Conservation (phyloP, 305 asterid genomes). For the Rubia peregrina region DNA sequence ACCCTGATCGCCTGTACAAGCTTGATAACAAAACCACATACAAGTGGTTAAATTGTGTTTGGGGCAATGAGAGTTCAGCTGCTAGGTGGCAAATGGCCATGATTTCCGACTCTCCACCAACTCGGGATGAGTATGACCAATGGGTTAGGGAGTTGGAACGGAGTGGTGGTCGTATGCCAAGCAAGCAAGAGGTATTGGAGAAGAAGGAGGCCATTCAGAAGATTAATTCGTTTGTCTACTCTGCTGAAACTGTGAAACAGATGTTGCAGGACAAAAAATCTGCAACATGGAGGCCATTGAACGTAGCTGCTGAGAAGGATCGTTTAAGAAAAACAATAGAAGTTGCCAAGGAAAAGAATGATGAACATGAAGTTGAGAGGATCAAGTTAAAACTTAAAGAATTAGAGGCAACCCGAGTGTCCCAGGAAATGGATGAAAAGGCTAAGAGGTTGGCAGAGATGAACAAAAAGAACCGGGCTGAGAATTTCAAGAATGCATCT, state of each 20-base stretch:
- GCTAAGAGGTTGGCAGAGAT: conserved; percentile 81
- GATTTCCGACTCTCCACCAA: conserved; percentile 81
- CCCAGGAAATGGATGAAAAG: conserved; percentile 57
- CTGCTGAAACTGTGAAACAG: conserved; percentile 93
- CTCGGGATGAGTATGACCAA: conserved; percentile 73
- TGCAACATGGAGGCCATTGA: conserved; percentile 76
- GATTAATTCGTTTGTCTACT: conserved; percentile 71
- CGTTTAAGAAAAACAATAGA: conserved; percentile 80
- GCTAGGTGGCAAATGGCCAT: conserved; percentile 99
- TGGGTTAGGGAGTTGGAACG: conserved; percentile 92
- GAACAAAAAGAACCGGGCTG: conserved; percentile 81
- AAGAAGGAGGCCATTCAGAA: conserved; percentile 81
- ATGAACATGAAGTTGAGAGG: conserved; percentile 65
- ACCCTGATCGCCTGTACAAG: conserved; percentile 76
- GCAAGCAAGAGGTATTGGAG: conserved; percentile 73
- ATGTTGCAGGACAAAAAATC: conserved; percentile 97
- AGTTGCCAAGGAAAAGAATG: conserved; percentile 69
- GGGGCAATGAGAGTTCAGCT: conserved; percentile 93
- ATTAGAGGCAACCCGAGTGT: conserved; percentile 58
- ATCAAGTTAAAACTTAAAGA: conserved; percentile 63
- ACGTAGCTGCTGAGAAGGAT: conserved; percentile 91
- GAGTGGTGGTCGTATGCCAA: conserved; percentile 70
- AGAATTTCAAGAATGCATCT: conserved; percentile 87
- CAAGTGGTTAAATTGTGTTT: conserved; percentile 76
- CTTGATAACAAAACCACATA: conserved; percentile 81